These are phyloP conservation scores for Plantago elongata DNA, from an alignment of 257 asterid genomes.

Conservation along the genomic window DNA sequence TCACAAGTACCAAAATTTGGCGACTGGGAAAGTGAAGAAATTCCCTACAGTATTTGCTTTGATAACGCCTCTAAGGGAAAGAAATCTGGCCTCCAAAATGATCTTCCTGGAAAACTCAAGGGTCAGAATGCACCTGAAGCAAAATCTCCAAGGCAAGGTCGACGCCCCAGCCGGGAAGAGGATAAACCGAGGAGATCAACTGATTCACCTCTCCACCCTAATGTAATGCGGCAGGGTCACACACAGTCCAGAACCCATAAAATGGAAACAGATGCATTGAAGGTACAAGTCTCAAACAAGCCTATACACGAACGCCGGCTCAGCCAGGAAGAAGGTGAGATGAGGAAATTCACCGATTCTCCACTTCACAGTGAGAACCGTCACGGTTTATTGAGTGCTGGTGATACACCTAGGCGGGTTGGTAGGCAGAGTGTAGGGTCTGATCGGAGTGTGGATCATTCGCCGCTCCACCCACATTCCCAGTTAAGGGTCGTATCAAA, in stretches of 20 bases:
- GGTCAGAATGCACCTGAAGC: constrained; percentile 32
- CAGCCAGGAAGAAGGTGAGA: constrained; percentile 56
- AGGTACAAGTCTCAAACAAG: constrained; percentile 31
- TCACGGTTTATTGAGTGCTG: constrained; percentile 43
- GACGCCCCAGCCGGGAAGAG: constrained; percentile 31
- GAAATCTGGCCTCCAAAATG: constrained; percentile 42
- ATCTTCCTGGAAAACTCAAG: constrained; percentile 35
- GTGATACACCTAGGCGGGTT: constrained; percentile 60
- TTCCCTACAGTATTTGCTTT: constrained; percentile 55
- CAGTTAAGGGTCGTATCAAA: constrained; percentile 51
- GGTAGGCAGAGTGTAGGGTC: constrained; percentile 49
- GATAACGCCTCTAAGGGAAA: constrained; percentile 62
- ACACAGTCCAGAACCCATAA: constrained; percentile 30
- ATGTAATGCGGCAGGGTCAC: constrained; percentile 22
- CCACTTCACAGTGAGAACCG: constrained; percentile 45
- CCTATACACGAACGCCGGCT: constrained; percentile 41
- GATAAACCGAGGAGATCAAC: constrained; percentile 34
- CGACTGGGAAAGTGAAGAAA: constrained; percentile 69
- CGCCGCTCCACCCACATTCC: constrained; percentile 67
- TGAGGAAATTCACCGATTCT: constrained; percentile 47
- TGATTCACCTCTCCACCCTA: constrained; percentile 37
- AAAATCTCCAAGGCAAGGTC: constrained; percentile 33
- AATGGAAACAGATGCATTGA: constrained; percentile 34
- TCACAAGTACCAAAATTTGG: constrained; percentile 67
- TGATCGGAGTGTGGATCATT: constrained; percentile 62